Evolutionary conservation across 2,329 filamentous ascomycete species (phyloP), one percentile per base, ranked within the genome.

Genomic region (Simplicillium aogashimaense): DNA sequence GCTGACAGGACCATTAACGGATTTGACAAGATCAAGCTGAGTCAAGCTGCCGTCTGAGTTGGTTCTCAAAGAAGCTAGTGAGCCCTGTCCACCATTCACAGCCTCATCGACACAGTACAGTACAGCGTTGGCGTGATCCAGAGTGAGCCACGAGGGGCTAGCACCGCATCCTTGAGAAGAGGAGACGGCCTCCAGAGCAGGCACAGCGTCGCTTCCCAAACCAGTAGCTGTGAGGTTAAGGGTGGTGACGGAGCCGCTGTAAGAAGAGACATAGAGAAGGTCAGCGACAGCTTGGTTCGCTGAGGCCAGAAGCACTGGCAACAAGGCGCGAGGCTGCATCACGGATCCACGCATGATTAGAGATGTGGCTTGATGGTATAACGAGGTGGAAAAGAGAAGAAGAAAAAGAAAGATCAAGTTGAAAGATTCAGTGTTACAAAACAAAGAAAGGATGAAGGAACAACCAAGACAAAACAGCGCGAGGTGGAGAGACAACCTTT

Each of bases 51-150:
- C 69, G 42, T 66, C 54, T 3, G 44, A 33, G 18, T 50, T 57
- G 14, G 62, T 60, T 25, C 49, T 49, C 42, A 69, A 65, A 4
- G 63, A 59, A 9, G 56, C 54, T 42, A 82, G 55, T 2, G 66
- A 64, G 38, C 72, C 74, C 45, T 73, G 66, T n/a, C 59, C 52
- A 4, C 54, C 47, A 16, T 54, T 53, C 35, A 70, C 58, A 16
- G 68, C 73, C 61, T 83, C 79, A 47, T 83, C 70, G 35, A 75
- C 50, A 56, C 78, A 83, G 59, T 74, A 78, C 10, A 83, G 60
- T 11, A 66, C 55, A 16, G 62, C 61, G 44, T 67, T 64, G 35
- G 60, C 51, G 42, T 63, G 55, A 51, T 78, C 71, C 15, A 78
- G 63, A 15, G 73, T 72, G 42, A 83, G 59, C 77, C 78, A 83